phyloP scores from a whole-genome alignment of 768 basidiomycete species.

The Pleurotus tuber-regium region DNA sequence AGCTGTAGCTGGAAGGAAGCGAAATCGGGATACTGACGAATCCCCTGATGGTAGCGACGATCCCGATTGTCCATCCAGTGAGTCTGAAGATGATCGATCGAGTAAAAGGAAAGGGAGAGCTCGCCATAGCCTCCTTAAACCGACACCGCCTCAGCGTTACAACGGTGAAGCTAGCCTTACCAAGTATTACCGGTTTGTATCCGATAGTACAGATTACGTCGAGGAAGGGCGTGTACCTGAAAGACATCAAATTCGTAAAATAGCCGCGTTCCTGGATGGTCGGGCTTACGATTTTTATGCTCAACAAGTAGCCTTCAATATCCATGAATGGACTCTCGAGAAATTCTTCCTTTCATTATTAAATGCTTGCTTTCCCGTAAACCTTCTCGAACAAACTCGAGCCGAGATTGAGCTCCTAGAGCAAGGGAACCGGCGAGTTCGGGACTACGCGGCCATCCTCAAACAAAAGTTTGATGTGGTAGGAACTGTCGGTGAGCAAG shows the following conservation, averaged over 20 bases:
- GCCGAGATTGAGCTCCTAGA: constrained; percentile 17
- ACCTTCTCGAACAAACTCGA: constrained; percentile 14
- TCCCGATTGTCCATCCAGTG: neutral
- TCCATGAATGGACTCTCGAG: constrained; percentile 23
- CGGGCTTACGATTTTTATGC: constrained; percentile 31
- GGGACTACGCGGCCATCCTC: constrained; percentile 30
- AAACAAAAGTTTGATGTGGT: constrained; percentile 31
- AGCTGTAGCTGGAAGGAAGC: neutral
- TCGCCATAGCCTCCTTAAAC: constrained; percentile 21
- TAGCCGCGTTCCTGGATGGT: constrained; percentile 27
- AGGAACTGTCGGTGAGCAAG: constrained; percentile 22
- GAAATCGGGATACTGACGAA: too few species aligned
- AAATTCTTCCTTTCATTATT: constrained; percentile 31
- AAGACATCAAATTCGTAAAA: constrained; percentile 16
- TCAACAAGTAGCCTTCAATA: constrained; percentile 21
- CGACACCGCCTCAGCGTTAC: constrained; percentile 22
- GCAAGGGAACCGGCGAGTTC: constrained; percentile 26
- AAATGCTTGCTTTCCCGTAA: constrained; percentile 32
- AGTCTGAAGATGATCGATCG: neutral
- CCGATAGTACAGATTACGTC: constrained; percentile 21
- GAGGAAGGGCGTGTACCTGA: constrained; percentile 16
- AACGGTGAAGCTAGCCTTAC: constrained; percentile 21
- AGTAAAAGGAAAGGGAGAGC: neutral
- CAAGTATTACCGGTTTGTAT: constrained; percentile 25
- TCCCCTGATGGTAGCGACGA: neutral